These are phyloP conservation scores for Solanum megistacrolobum DNA, from an alignment of 257 asterid species.

Conservation along the genomic window DNA sequence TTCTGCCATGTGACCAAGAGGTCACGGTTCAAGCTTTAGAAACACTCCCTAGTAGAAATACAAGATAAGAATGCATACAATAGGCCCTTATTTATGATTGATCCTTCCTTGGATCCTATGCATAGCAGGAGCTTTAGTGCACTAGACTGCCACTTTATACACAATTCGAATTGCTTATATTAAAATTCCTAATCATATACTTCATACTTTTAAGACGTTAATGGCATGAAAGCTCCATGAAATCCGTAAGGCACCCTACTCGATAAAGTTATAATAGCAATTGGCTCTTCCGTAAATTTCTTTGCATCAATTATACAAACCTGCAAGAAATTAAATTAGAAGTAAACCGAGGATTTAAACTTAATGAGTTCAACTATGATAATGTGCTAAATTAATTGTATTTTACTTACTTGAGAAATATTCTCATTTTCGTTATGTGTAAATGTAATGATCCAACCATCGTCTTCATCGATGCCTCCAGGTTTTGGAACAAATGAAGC, in stretches of 20 bases:
- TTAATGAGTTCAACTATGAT: neutral
- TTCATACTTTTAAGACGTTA: neutral
- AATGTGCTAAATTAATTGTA: neutral
- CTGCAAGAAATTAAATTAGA: neutral
- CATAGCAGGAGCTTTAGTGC: no score
- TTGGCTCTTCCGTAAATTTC: constrained; percentile 13
- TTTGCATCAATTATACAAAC: constrained; percentile 23
- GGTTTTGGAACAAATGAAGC: constrained; percentile 11
- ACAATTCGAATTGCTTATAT: no score
- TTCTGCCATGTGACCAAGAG: no score
- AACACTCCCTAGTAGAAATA: no score
- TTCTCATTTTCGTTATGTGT: constrained; percentile 14
- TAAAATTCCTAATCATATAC: neutral
- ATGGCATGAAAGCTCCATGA: constrained; percentile 20
- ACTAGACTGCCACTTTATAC: no score
- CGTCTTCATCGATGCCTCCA: constrained; percentile 14
- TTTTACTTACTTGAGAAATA: constrained; percentile 7
- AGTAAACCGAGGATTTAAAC: neutral
- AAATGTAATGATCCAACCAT: constrained; percentile 24
- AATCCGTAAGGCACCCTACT: constrained; percentile 29
- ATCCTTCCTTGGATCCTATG: no score
- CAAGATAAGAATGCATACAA: no score
- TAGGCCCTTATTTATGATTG: no score
- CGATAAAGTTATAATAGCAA: constrained; percentile 17
- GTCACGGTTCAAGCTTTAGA: no score